Base-by-base conservation (phyloP, 2,329 filamentous ascomycete genomes). In the Cryoendolithus antarcticus region DNA sequence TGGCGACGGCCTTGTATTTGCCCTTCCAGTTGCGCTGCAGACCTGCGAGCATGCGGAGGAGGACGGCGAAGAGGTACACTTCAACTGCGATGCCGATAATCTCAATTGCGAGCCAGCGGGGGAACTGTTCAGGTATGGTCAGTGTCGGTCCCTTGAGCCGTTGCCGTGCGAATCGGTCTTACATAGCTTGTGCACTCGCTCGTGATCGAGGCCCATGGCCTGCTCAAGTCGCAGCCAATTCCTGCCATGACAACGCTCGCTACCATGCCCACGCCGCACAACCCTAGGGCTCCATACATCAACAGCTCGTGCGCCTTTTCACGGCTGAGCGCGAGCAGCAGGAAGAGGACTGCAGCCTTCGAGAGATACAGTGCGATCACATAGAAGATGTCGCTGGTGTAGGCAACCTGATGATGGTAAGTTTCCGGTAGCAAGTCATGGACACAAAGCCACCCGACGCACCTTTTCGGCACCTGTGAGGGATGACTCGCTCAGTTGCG, bases 371-470 rank as follows among this genome's bases (percentile, higher is more conserved):
- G 34, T 2, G 38, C 29, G 11, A 21, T 2, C 7, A 40, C 11
- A 19, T 36, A 40, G 21, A 40, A 32, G 3, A 40, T 8, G 10
- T 40, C 38, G 34, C 38, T 40, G 3, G 38, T 33, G 11, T 40
- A 40, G n/a, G 36, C 29, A 11, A 36, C 3, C 38, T 40, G 34
- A 8, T n/a, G 3, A 9, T 10, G 12, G 13, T 19, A 5, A 32
- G 12, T 4, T 19, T 19, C 19, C 19, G 19, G 19, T 6, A 21
- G 19, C 19, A 21, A 21, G 3, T 21, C 19, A 21, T 21, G 19
- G 3, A 6, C 19, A 21, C 19, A 6, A 21, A 21, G 19, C 19
- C 19, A 21, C 19, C 19, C 19, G 19, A 21, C 19, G 19, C 6
- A 21, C 19, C 19, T 21, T 21, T 6, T 21, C 19, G 19, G 19